Evolutionary conservation across 1,284 basidiomycete genomes (phyloP).

Genomic region (Agaricales sp.): DNA sequence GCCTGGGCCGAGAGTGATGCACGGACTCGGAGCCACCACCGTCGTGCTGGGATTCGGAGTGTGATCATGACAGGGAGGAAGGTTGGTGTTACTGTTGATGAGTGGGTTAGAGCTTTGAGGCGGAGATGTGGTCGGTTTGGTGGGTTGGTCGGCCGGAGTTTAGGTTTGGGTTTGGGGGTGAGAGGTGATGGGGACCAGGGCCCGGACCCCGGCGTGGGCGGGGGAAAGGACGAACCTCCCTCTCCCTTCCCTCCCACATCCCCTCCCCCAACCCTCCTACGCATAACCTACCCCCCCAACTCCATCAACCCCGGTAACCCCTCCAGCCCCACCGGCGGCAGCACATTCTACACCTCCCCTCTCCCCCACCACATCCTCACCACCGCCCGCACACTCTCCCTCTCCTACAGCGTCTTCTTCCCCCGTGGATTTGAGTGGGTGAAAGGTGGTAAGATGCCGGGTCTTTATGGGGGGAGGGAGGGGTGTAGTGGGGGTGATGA

Average conservation of each 20-base stretch:
- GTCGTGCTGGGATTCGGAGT: too few relatives aligned
- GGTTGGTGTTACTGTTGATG: too few relatives aligned
- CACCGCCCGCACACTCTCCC: slow-evolving; percentile 37
- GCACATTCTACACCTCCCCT: slow-evolving; percentile 60
- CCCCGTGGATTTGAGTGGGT: slow-evolving; percentile 58
- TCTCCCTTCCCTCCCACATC: too few relatives aligned
- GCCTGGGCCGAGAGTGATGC: slow-evolving; percentile 22
- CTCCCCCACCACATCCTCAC: slow-evolving; percentile 26
- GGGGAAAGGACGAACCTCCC: too few relatives aligned
- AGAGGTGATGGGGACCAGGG: too few relatives aligned
- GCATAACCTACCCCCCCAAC: slow-evolving; percentile 50
- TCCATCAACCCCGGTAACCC: slow-evolving; percentile 52
- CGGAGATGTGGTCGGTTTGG: too few relatives aligned
- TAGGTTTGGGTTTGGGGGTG: too few relatives aligned
- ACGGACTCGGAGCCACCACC: slow-evolving; percentile 7
- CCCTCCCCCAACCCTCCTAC: slow-evolving; percentile 25
- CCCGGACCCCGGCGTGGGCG: too few relatives aligned
- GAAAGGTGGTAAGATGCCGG: slow-evolving; percentile 53
- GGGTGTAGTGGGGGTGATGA: slow-evolving; percentile 60
- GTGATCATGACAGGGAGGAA: too few relatives aligned
- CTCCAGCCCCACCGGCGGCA: slow-evolving; percentile 42
- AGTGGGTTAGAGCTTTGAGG: too few relatives aligned
- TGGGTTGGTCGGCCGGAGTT: too few relatives aligned
- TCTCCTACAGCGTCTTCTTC: slow-evolving; percentile 60
- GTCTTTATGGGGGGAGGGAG: slow-evolving; percentile 57